Conservation (phyloP, 2,329 filamentous ascomycete species). For the Hymenoscyphus scutula region DNA sequence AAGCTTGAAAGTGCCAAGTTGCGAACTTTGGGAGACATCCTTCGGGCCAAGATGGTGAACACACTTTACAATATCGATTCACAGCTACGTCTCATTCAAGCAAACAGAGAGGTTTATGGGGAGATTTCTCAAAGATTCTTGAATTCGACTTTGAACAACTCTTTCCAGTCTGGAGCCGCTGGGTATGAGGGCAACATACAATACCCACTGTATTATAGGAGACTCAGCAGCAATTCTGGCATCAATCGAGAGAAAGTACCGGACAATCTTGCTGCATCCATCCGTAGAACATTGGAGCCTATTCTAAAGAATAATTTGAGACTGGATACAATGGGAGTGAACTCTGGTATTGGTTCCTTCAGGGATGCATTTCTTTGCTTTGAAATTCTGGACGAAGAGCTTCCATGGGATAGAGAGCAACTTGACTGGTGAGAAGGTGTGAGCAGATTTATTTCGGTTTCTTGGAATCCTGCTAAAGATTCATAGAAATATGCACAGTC, state of each 20-base stretch:
- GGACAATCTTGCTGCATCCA: not conserved
- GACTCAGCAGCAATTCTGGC: not conserved
- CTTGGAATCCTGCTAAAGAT: not conserved
- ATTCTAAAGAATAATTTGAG: slow-evolving; percentile 9
- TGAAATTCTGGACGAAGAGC: not conserved
- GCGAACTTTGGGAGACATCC: not conserved
- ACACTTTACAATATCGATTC: not conserved
- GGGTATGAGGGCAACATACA: not conserved
- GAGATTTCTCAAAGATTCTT: not conserved
- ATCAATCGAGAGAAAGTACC: not conserved
- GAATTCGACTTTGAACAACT: not conserved
- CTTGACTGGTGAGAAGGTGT: slow-evolving; percentile 10
- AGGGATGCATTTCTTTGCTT: slow-evolving; percentile 9
- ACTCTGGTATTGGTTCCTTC: slow-evolving; percentile 5
- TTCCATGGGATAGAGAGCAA: slow-evolving; percentile 10
- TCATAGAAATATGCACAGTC: no score
- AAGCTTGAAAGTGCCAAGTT: not conserved
- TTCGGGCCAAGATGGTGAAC: not conserved
- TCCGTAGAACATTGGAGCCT: slow-evolving; percentile 4
- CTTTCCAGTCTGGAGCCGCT: not conserved
- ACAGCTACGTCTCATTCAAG: slow-evolving; percentile 2
- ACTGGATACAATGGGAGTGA: not conserved
- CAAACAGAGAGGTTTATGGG: slow-evolving; percentile 3
- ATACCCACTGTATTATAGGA: slow-evolving; percentile 4
- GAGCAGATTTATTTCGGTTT: not conserved